Percentiles rank a stretch among this genome's conserved stretches.
Evolutionary conservation across 2,329 filamentous ascomycete species (phyloP).

Genomic region (Diaporthe helianthi): DNA sequence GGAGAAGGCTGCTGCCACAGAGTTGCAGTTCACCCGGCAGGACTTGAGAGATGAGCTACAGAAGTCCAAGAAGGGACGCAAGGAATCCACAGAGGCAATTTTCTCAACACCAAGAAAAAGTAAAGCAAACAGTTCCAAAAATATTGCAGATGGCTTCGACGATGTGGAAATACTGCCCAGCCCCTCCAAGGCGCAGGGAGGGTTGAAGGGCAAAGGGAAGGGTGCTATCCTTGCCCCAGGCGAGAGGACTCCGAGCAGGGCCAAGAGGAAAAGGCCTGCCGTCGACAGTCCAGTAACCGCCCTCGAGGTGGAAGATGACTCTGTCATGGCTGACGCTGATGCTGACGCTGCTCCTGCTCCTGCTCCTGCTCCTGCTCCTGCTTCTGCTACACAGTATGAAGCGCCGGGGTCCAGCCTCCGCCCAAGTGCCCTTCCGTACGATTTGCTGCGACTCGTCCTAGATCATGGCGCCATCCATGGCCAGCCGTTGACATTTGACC

Average conservation of each 20-base stretch:
- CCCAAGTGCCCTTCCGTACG: conserved; percentile 36
- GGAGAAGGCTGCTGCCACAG: conserved; percentile 69
- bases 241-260: conserved; percentile 68
- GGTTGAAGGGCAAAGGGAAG: conserved; percentile 46
- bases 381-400: background rate
- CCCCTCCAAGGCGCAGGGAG: conserved; percentile 57
- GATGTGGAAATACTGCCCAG: conserved; percentile 65
- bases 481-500: conserved; percentile 70
- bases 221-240: conserved; percentile 50
- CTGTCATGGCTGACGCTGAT: conserved; percentile 39
- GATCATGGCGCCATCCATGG: conserved; percentile 64
- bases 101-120: conserved; percentile 68
- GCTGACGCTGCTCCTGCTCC: too few species aligned
- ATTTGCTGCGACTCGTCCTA: conserved; percentile 64
- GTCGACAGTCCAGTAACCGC: conserved; percentile 72
- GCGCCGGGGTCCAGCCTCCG: conserved; percentile 32
- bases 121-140: conserved; percentile 56
- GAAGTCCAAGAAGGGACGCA: conserved; percentile 50
- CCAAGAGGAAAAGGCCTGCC: conserved; percentile 72
- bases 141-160: conserved; percentile 79
- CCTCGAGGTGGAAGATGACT: conserved; percentile 59
- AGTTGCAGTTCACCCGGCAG: conserved; percentile 75
- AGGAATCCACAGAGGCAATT: conserved; percentile 48
- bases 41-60: conserved; percentile 70
- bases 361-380: too few species aligned